A percentile compares a stretch with the other conserved stretches of the same genome.
Conservation (phyloP, 1,284 basidiomycete genomes). For the Leccinum solheimii region DNA sequence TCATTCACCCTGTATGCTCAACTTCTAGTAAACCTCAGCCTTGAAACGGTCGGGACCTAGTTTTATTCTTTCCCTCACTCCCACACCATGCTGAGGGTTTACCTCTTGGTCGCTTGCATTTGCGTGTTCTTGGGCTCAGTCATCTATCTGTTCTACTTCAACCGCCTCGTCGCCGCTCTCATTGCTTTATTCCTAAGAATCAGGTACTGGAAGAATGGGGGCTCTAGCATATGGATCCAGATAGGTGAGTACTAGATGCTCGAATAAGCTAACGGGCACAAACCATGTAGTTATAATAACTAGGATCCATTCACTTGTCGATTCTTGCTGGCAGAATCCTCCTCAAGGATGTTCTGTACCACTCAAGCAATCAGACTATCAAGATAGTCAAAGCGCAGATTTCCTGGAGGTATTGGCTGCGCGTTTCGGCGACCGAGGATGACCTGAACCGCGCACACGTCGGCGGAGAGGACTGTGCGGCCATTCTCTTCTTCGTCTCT, state of each 20-base stretch:
- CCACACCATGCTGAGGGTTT: slow-evolving; percentile 50
- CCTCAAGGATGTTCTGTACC: slow-evolving; percentile 82
- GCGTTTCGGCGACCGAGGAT: slow-evolving; percentile 63
- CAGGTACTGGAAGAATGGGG: slow-evolving; percentile 69
- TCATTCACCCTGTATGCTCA: slow-evolving; percentile 3
- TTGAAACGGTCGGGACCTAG: background rate
- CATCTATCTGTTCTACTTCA: slow-evolving; percentile 88
- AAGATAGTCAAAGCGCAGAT: slow-evolving; percentile 80
- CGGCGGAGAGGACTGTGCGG: slow-evolving; percentile 51
- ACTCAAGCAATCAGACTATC: slow-evolving; percentile 88
- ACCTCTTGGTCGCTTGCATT: slow-evolving; percentile 71
- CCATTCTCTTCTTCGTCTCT: slow-evolving; percentile 5
- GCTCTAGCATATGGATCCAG: slow-evolving; percentile 72
- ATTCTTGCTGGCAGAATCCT: slow-evolving; percentile 84
- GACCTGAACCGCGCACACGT: slow-evolving; percentile 59
- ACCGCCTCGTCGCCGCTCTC: slow-evolving; percentile 73
- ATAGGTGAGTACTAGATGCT: slow-evolving; percentile 53
- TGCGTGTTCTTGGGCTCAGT: slow-evolving; percentile 71
- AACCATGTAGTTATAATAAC: slow-evolving; percentile 1
- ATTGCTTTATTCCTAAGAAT: slow-evolving; percentile 62
- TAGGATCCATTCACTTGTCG: slow-evolving; percentile 86
- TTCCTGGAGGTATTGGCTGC: slow-evolving; percentile 92
- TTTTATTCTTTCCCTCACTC: slow-evolving; percentile 9
- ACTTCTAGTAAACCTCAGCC: slow-evolving; percentile 5
- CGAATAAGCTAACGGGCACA: background rate